Percentiles rank a stretch among this genome's conserved stretches.
Conservation (phyloP, 768 basidiomycete genomes). For the Russula virescens region DNA sequence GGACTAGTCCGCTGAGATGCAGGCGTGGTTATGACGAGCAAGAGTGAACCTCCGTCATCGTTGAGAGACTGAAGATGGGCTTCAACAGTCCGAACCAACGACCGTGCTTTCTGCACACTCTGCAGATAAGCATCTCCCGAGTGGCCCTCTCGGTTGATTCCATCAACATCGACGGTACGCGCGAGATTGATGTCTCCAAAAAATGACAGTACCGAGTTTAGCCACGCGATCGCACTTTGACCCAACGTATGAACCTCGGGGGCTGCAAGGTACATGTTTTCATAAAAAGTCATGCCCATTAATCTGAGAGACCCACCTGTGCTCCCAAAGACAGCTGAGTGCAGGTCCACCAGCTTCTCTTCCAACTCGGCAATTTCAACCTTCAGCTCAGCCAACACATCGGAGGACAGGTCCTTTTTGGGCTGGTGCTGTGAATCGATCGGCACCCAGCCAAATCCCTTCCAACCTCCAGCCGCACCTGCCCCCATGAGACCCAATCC, state of each 20-base stretch:
- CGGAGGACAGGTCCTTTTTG: constrained; percentile 40
- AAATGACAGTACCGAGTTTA: constrained; percentile 53
- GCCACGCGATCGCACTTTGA: constrained; percentile 47
- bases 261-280: constrained; percentile 10
- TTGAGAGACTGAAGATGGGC: constrained; percentile 64
- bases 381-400: constrained; percentile 51
- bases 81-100: constrained; percentile 66
- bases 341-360: constrained; percentile 38
- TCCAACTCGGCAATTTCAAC: constrained; percentile 44
- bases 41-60: constrained; percentile 59
- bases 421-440: constrained; percentile 41
- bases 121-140: constrained; percentile 51
- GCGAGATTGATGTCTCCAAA: constrained; percentile 73
- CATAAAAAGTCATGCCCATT: neutral
- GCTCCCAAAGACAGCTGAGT: constrained; percentile 23
- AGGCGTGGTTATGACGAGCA: constrained; percentile 54
- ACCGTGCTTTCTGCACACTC: constrained; percentile 63
- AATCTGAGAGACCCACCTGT: constrained; percentile 21
- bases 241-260: constrained; percentile 35
- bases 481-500: constrained; percentile 79
- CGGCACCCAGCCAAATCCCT: constrained; percentile 77
- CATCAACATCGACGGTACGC: constrained; percentile 77
- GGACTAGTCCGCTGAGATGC: constrained; percentile 9
- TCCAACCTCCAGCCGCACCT: constrained; percentile 72
- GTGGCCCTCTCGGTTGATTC: constrained; percentile 46